Evolutionary conservation across 495 filamentous ascomycete genomes (phyloP).

Genomic region (Aspergillus nanangensis): DNA sequence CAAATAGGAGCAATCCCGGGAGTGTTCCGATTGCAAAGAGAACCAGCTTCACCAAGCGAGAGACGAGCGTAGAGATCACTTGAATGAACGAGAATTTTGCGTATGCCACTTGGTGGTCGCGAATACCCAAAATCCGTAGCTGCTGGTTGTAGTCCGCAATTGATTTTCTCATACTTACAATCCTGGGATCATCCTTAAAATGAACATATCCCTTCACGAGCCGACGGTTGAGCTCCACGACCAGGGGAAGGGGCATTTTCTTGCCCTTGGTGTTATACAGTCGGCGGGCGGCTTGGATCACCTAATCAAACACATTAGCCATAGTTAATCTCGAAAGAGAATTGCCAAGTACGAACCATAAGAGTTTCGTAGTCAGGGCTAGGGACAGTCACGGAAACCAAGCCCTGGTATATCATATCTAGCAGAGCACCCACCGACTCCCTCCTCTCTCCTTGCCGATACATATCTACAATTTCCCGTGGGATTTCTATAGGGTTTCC

Average conservation of each 20-base stretch:
- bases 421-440: conserved; percentile 79
- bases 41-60: conserved; percentile 70
- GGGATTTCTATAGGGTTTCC: conserved; percentile 83
- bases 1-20: conserved; percentile 83
- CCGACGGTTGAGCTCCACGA: conserved; percentile 93
- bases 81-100: conserved; percentile 73
- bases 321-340: not conserved
- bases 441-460: conserved; percentile 73
- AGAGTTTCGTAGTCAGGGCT: conserved; percentile 95
- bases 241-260: conserved; percentile 88
- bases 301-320: conserved; percentile 41
- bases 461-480: conserved; percentile 75
- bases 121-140: conserved; percentile 77
- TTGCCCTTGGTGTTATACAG: conserved; percentile 93
- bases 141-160: conserved; percentile 86
- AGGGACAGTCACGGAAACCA: conserved; percentile 87
- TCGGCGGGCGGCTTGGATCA: conserved; percentile 89
- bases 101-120: conserved; percentile 95
- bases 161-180: conserved; percentile 70
- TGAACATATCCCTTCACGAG: conserved; percentile 87
- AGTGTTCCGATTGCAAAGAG: conserved; percentile 77
- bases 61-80: conserved; percentile 73
- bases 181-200: conserved; percentile 87
- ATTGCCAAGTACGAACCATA: conserved; percentile 57
- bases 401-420: conserved; percentile 77